Conservation (phyloP, 148 eudicot species). For the Pharnaceum exiguum region DNA sequence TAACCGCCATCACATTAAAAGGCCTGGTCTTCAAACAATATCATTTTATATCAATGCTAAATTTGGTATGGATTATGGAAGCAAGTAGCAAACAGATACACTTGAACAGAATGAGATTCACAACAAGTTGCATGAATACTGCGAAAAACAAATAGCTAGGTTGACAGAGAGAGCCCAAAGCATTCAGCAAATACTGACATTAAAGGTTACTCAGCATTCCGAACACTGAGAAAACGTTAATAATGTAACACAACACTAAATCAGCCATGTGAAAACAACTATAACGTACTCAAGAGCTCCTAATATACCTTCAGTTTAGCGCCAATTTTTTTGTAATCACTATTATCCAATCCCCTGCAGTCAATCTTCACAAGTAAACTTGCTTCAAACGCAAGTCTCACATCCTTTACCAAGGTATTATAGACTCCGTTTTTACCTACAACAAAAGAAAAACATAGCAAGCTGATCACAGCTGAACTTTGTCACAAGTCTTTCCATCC, state of each 20-base stretch:
- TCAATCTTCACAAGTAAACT: slow-evolving; percentile 72
- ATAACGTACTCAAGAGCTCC: neutral
- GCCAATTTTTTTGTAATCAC: slow-evolving; percentile 91
- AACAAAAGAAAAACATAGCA: neutral
- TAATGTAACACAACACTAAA: neutral
- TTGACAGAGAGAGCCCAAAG: too few relatives aligned
- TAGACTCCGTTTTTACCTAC: slow-evolving; percentile 93
- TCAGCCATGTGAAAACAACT: neutral
- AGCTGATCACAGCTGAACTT: too few relatives aligned
- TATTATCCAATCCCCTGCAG: slow-evolving; percentile 73
- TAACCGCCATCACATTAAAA: too few relatives aligned
- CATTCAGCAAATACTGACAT: too few relatives aligned
- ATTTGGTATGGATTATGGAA: too few relatives aligned
- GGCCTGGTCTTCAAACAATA: too few relatives aligned
- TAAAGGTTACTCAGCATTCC: too few relatives aligned
- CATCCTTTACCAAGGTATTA: slow-evolving; percentile 64
- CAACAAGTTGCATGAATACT: too few relatives aligned
- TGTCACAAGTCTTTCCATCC: too few relatives aligned
- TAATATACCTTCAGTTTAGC: slow-evolving; percentile 82
- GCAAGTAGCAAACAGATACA: too few relatives aligned
- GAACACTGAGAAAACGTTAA: neutral
- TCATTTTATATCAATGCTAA: neutral
- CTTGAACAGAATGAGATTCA: too few relatives aligned
- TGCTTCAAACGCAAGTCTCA: slow-evolving; percentile 83
- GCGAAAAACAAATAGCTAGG: too few relatives aligned